A percentile compares a stretch with the other conserved stretches of the same genome.
These are phyloP conservation scores for Brassica cretica DNA, from an alignment of 345 rosid species.

Conservation along the genomic window DNA sequence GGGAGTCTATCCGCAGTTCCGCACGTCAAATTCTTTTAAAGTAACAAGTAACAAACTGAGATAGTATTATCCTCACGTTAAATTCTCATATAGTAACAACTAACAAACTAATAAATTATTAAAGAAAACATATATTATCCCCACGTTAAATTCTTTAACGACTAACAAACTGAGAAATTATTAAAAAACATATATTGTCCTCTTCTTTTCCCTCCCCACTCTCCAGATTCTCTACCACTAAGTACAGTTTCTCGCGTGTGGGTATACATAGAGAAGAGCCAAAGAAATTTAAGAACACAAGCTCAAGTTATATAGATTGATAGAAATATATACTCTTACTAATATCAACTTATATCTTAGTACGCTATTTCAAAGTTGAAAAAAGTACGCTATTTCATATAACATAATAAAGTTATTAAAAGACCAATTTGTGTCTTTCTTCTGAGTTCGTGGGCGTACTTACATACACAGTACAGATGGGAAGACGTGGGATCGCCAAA, in stretches of 20 bases:
- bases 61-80: background rate
- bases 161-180: background rate
- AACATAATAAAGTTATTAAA: background rate
- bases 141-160: background rate
- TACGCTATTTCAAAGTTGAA: background rate
- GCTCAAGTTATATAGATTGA: conserved; percentile 20
- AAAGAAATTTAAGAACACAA: conserved; percentile 19
- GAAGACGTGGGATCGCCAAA: conserved; percentile 35
- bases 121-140: background rate
- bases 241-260: conserved; percentile 21
- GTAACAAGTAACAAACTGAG: conserved; percentile 1
- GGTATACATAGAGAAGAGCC: conserved; percentile 22
- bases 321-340: background rate
- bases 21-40: background rate
- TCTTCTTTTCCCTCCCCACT: conserved; percentile 15
- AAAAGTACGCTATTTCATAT: background rate
- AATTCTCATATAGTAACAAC: background rate
- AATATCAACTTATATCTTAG: background rate
- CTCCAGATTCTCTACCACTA: conserved; percentile 23
- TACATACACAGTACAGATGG: conserved; percentile 25
- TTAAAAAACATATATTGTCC: background rate
- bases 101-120: background rate
- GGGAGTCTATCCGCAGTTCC: background rate
- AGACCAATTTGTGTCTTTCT: background rate
- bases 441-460: background rate